Evolutionary conservation across 176 grass and related monocot genomes (phyloP).

Genomic region (Musa troglodytarum): DNA sequence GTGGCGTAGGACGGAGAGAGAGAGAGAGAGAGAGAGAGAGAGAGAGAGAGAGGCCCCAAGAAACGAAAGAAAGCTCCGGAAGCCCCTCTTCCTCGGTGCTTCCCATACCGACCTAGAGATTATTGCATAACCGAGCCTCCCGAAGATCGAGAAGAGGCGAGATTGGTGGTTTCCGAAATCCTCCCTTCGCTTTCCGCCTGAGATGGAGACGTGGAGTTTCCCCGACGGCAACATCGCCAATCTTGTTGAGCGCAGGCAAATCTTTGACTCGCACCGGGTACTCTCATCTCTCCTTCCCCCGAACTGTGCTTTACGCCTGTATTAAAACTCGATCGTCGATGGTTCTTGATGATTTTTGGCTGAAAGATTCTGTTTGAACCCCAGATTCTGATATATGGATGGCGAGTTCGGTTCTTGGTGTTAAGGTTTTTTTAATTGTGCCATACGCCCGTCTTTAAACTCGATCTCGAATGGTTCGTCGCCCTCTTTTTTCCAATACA

Average conservation of each 20-base stretch:
- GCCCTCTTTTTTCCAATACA: background rate
- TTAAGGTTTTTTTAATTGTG: too few relatives aligned
- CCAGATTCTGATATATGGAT: too few relatives aligned
- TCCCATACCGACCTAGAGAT: background rate
- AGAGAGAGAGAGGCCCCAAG: too few relatives aligned
- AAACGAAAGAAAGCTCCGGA: too few relatives aligned
- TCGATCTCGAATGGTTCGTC: background rate
- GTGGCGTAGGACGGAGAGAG: too few relatives aligned
- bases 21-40: too few relatives aligned
- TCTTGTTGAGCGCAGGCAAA: conserved; percentile 45
- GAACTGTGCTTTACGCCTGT: background rate
- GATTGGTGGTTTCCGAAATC: background rate
- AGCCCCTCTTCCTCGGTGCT: too few relatives aligned
- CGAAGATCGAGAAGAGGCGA: background rate
- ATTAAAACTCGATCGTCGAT: background rate
- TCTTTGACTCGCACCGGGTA: conserved; percentile 33
- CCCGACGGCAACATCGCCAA: conserved; percentile 49
- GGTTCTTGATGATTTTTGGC: too few relatives aligned
- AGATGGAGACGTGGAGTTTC: conserved; percentile 55
- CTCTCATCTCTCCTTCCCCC: background rate
- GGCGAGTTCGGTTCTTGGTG: too few relatives aligned
- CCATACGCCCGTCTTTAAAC: too few relatives aligned
- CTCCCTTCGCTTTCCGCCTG: background rate
- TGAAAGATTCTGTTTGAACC: too few relatives aligned
- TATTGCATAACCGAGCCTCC: too few relatives aligned